Evolutionary conservation across 2,329 filamentous ascomycete genomes (phyloP).

Genomic region (Claviceps spartinae): DNA sequence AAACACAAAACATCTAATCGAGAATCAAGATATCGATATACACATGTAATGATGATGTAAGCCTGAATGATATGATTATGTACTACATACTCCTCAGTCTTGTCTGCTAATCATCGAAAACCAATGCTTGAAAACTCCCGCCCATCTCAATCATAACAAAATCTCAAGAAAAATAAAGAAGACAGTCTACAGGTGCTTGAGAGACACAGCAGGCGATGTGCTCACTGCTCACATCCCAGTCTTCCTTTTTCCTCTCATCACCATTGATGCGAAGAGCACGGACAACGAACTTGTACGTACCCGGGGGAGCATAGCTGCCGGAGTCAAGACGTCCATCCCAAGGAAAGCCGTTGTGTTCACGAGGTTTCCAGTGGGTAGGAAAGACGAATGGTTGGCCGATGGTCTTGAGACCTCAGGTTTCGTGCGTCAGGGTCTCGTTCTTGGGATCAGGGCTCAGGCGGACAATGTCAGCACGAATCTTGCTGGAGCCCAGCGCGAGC

Average conservation of each 20-base stretch:
- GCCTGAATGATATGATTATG: too few species aligned
- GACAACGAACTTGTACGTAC: conserved; percentile 35
- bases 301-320: conserved; percentile 33
- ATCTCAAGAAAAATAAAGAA: too few species aligned
- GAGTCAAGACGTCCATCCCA: conserved; percentile 36
- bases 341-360: conserved; percentile 6
- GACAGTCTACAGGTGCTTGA: conserved; percentile 23
- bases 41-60: too few species aligned
- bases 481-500: conserved; percentile 31
- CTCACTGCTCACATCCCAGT: conserved; percentile 31
- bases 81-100: neutral
- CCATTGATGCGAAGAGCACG: conserved; percentile 39
- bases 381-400: conserved; percentile 29
- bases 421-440: conserved; percentile 11
- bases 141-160: too few species aligned
- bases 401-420: conserved; percentile 24
- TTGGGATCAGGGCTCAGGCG: conserved; percentile 17
- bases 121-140: too few species aligned
- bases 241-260: conserved; percentile 25
- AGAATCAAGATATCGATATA: too few species aligned
- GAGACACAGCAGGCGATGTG: conserved; percentile 28
- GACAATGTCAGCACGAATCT: conserved; percentile 31
- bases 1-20: too few species aligned
- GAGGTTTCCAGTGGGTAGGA: conserved; percentile 23
- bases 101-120: neutral